These are phyloP conservation scores for Aspergillus novofumigatus DNA, from an alignment of 2,329 filamentous ascomycete genomes.

Conservation along the genomic window DNA sequence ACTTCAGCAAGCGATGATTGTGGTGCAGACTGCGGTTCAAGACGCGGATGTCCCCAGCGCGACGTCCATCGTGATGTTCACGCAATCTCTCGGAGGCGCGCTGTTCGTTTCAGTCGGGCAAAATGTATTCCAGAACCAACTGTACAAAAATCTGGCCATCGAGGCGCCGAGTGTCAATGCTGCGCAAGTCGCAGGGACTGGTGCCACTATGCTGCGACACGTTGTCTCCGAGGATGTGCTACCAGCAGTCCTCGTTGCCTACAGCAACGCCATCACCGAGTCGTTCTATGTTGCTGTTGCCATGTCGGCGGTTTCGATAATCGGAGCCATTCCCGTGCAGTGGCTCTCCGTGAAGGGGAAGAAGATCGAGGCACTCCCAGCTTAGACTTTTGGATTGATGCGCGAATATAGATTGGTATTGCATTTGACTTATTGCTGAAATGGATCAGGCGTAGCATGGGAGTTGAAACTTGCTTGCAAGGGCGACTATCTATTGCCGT, in stretches of 20 bases:
- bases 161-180: constrained; percentile 25
- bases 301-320: constrained; percentile 31
- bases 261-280: constrained; percentile 35
- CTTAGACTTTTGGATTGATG: not conserved
- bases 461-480: too few species aligned
- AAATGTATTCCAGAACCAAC: constrained; percentile 36
- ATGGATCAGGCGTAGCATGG: not conserved
- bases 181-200: constrained; percentile 26
- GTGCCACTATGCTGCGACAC: constrained; percentile 36
- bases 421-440: not conserved
- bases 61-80: constrained; percentile 33
- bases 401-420: not conserved
- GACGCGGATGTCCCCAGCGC: constrained; percentile 32
- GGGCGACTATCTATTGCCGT: not conserved
- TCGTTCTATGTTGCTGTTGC: constrained; percentile 38
- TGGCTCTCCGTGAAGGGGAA: constrained; percentile 41
- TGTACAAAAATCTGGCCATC: constrained; percentile 22
- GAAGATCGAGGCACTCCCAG: constrained; percentile 22
- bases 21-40: constrained; percentile 31
- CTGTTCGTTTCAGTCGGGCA: constrained; percentile 31
- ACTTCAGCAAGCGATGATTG: constrained; percentile 34
- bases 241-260: constrained; percentile 29
- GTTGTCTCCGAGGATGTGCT: constrained; percentile 25
- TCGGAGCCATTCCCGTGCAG: constrained; percentile 34
- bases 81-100: constrained; percentile 35